phyloP scores from a whole-genome alignment of 2,329 filamentous ascomycete genomes.

The Botrytis tulipae region DNA sequence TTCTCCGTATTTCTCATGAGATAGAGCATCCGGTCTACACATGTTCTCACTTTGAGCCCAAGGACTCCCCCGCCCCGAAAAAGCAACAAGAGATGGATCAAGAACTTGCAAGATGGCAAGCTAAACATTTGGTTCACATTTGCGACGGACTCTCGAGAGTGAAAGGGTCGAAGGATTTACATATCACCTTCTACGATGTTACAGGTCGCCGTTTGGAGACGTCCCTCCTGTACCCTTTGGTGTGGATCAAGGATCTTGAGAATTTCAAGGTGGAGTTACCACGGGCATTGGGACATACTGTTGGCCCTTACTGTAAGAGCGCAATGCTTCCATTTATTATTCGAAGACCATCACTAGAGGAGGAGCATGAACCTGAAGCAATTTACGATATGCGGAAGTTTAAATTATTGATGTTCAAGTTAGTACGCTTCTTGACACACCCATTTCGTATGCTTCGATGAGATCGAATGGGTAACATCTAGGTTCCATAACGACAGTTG shows the following conservation, averaged over 20 bases:
- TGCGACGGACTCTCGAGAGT: background rate
- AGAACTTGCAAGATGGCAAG: background rate
- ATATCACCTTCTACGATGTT: background rate
- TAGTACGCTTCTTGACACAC: background rate
- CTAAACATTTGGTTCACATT: background rate
- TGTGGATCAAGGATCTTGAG: background rate
- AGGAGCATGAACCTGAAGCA: background rate
- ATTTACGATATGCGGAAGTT: background rate
- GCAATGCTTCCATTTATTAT: background rate
- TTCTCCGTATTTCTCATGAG: background rate
- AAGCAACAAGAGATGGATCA: background rate
- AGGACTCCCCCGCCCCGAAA: background rate
- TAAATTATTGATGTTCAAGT: background rate
- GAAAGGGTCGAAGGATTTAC: background rate
- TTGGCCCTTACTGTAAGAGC: background rate
- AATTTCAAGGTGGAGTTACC: background rate
- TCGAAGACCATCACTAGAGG: background rate
- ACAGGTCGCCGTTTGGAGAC: background rate
- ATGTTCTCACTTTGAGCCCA: background rate
- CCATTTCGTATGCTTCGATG: background rate
- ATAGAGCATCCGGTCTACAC: background rate
- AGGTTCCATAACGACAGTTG: background rate
- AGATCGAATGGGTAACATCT: rapidly evolving
- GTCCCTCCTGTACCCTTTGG: background rate
- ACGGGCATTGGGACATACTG: background rate